Evolutionary conservation across 2,329 filamentous ascomycete species (phyloP), one percentile per base, ranked within the genome.

Genomic region (Colletotrichum magnum): DNA sequence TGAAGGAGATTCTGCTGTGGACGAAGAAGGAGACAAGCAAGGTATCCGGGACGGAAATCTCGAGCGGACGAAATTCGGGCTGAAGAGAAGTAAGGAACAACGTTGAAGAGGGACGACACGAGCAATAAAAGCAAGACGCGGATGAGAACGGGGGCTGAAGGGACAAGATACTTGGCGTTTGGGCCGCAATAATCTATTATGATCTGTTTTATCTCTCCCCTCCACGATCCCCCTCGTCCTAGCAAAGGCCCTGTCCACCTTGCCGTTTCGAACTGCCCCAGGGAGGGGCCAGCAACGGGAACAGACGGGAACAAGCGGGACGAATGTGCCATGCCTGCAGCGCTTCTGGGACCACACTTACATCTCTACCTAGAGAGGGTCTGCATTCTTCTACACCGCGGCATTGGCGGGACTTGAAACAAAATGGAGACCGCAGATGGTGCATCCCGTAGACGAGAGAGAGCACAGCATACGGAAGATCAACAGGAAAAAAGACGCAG

Each of bases 1-100:
- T 82, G 58, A 81, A 77, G 62, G 79, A 82, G 9, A 75, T 80
- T 1, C 66, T 83, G 26, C 26, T 62, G 16, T 36, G 68, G 28
- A 65, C 64, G 43, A 72, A 72, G 64, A 72, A 71, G 43, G 58
- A 71, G 43, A 71, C 64, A 15, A 28, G 36, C 26, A 26, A 64
- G 21, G 60, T 63, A 13, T 48, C 36, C 26, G 68, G 68, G 58
- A 58, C 64, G 3, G 68, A 64, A 39, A 58, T 68, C 9, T 28
- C 47, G 3, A 58, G 52, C 58, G 53, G 58, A 5, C 56, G 43
- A 36, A 66, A 51, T 28, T 66, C 26, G 36, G 41, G 43, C 32
- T 65, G 24, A 61, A 24, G 7, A 36, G 32, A 28, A n/a, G 48
- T 63, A 50, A 13, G 54, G 50, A 45, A 39, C 5, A 50, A 18